Conservation (phyloP, 2,329 filamentous ascomycete genomes). For the Colletotrichum abscissum region DNA sequence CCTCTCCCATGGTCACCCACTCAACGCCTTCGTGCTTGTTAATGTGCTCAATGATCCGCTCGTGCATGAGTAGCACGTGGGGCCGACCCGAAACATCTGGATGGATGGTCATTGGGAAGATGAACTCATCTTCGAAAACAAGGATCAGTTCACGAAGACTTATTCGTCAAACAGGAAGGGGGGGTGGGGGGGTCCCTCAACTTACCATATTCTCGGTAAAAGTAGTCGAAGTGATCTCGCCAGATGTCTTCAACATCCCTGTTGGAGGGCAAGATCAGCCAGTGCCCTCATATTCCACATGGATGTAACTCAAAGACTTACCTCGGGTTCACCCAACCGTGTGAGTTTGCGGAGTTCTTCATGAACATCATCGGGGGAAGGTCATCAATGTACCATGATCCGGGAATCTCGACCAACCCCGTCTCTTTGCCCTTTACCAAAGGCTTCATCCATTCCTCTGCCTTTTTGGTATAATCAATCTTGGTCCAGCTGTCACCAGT, state of each 20-base stretch:
- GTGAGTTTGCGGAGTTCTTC: conserved; percentile 71
- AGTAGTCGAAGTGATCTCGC: conserved; percentile 77
- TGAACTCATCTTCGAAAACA: conserved; percentile 68
- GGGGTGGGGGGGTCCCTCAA: too few species aligned
- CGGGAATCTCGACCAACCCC: conserved; percentile 74
- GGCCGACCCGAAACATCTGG: conserved; percentile 78
- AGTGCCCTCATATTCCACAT: rapidly evolving
- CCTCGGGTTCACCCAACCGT: conserved; percentile 67
- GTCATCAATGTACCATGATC: conserved; percentile 73
- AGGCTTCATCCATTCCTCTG: conserved; percentile 75
- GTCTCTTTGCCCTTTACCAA: conserved; percentile 68
- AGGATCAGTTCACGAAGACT: background rate
- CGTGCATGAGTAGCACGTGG: conserved; percentile 79
- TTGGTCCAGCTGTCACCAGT: conserved; percentile 75
- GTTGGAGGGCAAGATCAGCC: background rate
- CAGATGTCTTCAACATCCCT: conserved; percentile 71
- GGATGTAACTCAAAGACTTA: background rate
- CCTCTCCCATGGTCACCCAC: conserved; percentile 75
- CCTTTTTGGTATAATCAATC: conserved; percentile 73
- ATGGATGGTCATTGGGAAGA: conserved; percentile 83
- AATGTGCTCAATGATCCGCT: conserved; percentile 76
- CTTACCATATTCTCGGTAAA: conserved; percentile 73
- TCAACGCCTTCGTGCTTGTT: conserved; percentile 71
- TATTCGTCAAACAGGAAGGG: too few species aligned
- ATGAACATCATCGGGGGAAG: conserved; percentile 79